Evolutionary conservation across 768 basidiomycete genomes (phyloP), one percentile per base, ranked within the genome.

Genomic region (Suillus cothurnatus): DNA sequence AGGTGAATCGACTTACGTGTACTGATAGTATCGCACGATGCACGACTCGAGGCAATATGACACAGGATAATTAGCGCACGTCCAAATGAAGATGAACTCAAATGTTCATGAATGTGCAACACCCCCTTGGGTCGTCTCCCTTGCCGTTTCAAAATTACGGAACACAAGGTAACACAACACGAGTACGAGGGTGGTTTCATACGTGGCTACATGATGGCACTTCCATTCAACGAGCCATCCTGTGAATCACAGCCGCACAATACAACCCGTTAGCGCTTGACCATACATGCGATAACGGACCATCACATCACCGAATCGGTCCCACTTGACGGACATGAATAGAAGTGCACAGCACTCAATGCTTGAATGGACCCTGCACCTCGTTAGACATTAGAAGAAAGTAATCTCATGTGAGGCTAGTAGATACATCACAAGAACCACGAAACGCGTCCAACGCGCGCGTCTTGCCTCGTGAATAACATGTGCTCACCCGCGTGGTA

Each of bases 321-420:
- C 39, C 9, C 6, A 34, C 21, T 55, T 21, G 53, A 55, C 58
- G 58, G 58, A 59, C 28, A 59, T 59, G 58, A 59, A 59, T 31
- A 41, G 58, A 59, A 41, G 57, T 38, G 9, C 36, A 38, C 36
- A 23, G 15, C 36, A 38, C 36, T 26, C 4, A 17, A 52, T 19
- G 28, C 26, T 52, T 53, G 52, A 19, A 53, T 9, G 4, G 19
- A 53, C 52, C 52, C 52, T 53, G 52, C 52, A 31, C 52, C 50
- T 52, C 17, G 28, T 52, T 31, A 52, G 28, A 52, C 8, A 17
- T 28, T 15, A 28, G 26, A 52, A 8, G 19, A 28, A 19, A 28
- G 28, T 28, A 52, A 28, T 52, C 28, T 8, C 15, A 9, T 19
- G 50, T 11, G 50, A 52, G 53, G 21, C 53, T 32, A 12, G 12